Base-by-base conservation (phyloP, 257 asterid species). In the Ophiorrhiza pumila region DNA sequence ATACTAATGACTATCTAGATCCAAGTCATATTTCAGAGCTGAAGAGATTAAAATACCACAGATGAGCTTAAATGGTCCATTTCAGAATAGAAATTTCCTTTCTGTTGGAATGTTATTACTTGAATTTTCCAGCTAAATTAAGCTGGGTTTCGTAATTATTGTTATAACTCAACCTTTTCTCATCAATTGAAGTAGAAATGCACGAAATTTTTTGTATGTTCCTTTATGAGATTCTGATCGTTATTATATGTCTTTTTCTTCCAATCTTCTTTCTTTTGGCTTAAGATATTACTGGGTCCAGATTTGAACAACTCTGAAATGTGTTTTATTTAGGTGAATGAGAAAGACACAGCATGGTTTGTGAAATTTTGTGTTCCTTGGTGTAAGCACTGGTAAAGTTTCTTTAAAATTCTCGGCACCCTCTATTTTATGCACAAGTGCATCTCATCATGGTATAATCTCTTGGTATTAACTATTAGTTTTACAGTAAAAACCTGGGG, bases 321-420 rank as follows among this genome's bases (percentile, higher is more conserved):
- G 11, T 55, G 80, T 56, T 71, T 76, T 62, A 32, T 73, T 37
- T 83, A 95, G 99, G 93, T 95, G 76, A 91, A 87, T 80, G 99
- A 95, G 89, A 92, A 90, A 78, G 96, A 95, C 60, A 89, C 98
- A 2, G 98, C 96, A 14, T 95, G 99, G 99, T 95, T 95, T 41
- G 91, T 95, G 31, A 85, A 87, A 86, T 95, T 95, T 77, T 95
- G 99, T 80, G 98, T 90, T 72, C 98, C 99, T 18, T 95, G 99
- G 99, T 95, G 99, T 83, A 95, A 92, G 88, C 99, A 95, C 82
- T 95, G 98, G 99, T 95, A 92, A 83, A 80, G 65, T 63, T 55
- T 68, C 37, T n/a, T 37, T n/a, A 47, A 31, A 35, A 14, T 70
- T 50, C 67, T n/a, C 34, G 41, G 41, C 23, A 23, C 41, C 39